phyloP scores from a whole-genome alignment of 768 basidiomycete species.

The Auriscalpium vulgare region DNA sequence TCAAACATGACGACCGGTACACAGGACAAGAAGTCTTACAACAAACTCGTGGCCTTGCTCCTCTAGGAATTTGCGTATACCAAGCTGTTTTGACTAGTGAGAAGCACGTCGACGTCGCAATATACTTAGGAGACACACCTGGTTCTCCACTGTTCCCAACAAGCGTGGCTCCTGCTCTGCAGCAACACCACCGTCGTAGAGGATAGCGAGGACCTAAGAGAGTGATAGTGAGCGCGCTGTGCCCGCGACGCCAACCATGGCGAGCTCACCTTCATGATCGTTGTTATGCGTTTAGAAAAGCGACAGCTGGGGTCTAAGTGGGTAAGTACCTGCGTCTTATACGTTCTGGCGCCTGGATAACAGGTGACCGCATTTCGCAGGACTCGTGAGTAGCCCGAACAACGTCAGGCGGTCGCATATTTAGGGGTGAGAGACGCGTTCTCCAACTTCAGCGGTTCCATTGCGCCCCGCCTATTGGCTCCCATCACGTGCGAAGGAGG shows the following conservation, averaged over 20 bases:
- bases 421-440: neutral
- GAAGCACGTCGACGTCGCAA: neutral
- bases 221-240: neutral
- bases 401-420: neutral
- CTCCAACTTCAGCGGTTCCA: neutral
- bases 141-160: slow-evolving; percentile 75
- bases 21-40: slow-evolving; percentile 28
- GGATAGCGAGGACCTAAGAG: slow-evolving; percentile 59
- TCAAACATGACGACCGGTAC: neutral
- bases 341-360: neutral
- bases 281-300: neutral
- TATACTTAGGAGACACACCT: slow-evolving; percentile 34
- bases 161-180: slow-evolving; percentile 67
- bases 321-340: neutral
- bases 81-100: slow-evolving; percentile 55
- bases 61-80: slow-evolving; percentile 60
- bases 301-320: neutral
- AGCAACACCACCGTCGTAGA: slow-evolving; percentile 61
- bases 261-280: neutral
- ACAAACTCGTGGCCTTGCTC: slow-evolving; percentile 69
- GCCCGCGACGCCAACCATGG: neutral
- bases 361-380: neutral
- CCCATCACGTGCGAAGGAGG: neutral
- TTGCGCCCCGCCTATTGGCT: neutral
- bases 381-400: neutral